Percentiles rank a stretch among this genome's conserved stretches.
These are phyloP conservation scores for Colletotrichum chlorophyti DNA, from an alignment of 2,329 filamentous ascomycete species.

Conservation along the genomic window DNA sequence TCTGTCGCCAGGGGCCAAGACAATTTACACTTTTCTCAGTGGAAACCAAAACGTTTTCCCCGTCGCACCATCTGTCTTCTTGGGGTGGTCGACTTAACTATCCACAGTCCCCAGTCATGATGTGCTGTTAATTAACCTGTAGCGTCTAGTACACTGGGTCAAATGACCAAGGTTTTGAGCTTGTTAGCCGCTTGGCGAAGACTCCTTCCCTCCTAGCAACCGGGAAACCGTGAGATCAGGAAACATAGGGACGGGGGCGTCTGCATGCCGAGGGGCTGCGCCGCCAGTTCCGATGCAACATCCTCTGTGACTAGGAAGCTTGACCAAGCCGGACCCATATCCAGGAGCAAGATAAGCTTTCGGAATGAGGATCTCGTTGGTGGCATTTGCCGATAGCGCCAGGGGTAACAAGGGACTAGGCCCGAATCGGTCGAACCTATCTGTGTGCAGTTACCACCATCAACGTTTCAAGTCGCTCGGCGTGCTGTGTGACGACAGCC, in stretches of 20 bases:
- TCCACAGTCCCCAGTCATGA: too few relatives aligned
- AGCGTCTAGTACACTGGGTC: too few relatives aligned
- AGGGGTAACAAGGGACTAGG: not conserved
- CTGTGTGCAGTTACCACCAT: not conserved
- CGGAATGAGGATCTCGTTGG: not conserved
- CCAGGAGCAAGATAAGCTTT: conserved; percentile 11
- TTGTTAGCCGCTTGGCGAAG: not conserved
- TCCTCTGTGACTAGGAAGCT: too few relatives aligned
- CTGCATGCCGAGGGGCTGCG: too few relatives aligned
- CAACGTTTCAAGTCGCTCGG: conserved; percentile 8
- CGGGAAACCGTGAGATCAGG: too few relatives aligned
- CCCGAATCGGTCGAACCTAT: conserved; percentile 6
- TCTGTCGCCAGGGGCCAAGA: not conserved
- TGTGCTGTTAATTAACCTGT: too few relatives aligned
- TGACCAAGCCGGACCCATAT: not conserved
- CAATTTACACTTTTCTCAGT: not conserved
- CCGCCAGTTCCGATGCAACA: too few relatives aligned
- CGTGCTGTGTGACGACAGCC: not conserved
- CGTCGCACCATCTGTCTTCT: conserved; percentile 7
- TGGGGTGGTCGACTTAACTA: too few relatives aligned
- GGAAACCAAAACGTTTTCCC: conserved; percentile 12
- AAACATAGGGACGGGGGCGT: too few relatives aligned
- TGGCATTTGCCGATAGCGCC: conserved; percentile 2
- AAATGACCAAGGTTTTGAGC: not conserved
- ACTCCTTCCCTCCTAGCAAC: too few relatives aligned